Percentiles rank a stretch among this genome's conserved stretches.
These are phyloP conservation scores for Bullera alba DNA, from an alignment of 768 basidiomycete genomes.

Conservation along the genomic window DNA sequence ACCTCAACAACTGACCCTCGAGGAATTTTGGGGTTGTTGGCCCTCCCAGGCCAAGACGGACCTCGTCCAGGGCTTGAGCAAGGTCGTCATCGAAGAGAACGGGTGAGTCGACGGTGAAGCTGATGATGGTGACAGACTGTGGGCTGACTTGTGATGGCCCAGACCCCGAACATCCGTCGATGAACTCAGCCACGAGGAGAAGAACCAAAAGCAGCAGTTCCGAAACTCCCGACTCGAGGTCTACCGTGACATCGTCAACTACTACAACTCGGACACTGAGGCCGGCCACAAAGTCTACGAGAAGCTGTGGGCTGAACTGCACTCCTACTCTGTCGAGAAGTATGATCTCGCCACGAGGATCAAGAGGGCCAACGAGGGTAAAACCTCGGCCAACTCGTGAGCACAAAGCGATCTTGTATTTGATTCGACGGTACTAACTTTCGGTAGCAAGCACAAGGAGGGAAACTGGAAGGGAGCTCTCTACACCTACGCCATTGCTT, in stretches of 20 bases:
- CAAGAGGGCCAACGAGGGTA: conserved; percentile 6
- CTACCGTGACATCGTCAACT: conserved; percentile 8
- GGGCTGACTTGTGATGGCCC: too few species aligned
- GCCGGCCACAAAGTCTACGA: neutral
- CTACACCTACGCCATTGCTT: conserved; percentile 20
- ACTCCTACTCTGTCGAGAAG: neutral
- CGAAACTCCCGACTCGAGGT: conserved; percentile 2
- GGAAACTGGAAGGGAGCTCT: conserved; percentile 15
- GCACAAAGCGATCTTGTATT: neutral
- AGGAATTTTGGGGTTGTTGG: too few species aligned
- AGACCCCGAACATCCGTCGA: too few species aligned
- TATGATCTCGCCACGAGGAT: conserved; percentile 5
- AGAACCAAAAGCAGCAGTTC: neutral
- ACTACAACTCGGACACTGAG: neutral
- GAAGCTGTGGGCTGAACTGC: conserved; percentile 10
- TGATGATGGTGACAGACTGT: too few species aligned
- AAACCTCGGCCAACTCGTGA: conserved; percentile 9
- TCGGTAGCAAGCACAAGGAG: conserved; percentile 8
- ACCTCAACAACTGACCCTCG: too few species aligned
- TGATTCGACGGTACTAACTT: neutral
- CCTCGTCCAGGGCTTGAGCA: too few species aligned
- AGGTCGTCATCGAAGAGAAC: too few species aligned
- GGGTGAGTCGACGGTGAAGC: too few species aligned
- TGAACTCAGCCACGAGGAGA: too few species aligned
- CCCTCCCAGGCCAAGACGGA: too few species aligned